Evolutionary conservation across 768 basidiomycete species (phyloP), one percentile per base, ranked within the genome.

Genomic region (Cystobasidium ongulense): DNA sequence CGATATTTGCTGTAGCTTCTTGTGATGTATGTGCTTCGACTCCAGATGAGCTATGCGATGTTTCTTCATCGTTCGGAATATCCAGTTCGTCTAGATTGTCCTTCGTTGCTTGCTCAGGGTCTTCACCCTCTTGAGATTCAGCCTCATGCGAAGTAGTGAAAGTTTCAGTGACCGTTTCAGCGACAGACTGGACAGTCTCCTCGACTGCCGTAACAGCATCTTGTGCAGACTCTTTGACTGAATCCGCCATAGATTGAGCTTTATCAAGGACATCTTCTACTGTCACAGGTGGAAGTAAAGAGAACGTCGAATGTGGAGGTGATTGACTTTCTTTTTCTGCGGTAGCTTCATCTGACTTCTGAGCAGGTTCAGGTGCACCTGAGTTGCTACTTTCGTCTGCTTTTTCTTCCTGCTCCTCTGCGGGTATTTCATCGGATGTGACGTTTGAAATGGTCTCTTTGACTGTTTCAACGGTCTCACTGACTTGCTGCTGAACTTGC

Each of bases 251-350:
- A 11, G 29, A 33, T 27, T 57, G 33, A 4, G 68, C 68, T 35
- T 54, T 59, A 8, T 71, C 68, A 21, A 71, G 68, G 13, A 71
- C 68, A 15, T 71, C 68, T 15, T 71, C 68, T 5, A 71, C 68
- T 1, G 53, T 33, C 3, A 46, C 35, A 35, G 68, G 53, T 15
- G 68, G 68, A 5, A 71, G 53, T 18, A 71, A 35, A n/a, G 68
- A 71, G 53, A 71, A 71, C 5, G 68, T 57, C 36, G 68, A 71
- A 59, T 71, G 68, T 21, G 68, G 68, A 15, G 68, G 68, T 31
- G 68, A 71, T 29, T 59, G 33, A 5, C 11, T 21, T n/a, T 38
- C 10, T 18, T 67, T 29, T 33, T 61, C 18, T 61, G n/a, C 23
- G 2, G 23, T n/a, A n/a, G n/a, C n/a, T n/a, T n/a, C n/a, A n/a